phyloP scores from a whole-genome alignment of 768 basidiomycete genomes.

The Agaricus sinodeliciosus region DNA sequence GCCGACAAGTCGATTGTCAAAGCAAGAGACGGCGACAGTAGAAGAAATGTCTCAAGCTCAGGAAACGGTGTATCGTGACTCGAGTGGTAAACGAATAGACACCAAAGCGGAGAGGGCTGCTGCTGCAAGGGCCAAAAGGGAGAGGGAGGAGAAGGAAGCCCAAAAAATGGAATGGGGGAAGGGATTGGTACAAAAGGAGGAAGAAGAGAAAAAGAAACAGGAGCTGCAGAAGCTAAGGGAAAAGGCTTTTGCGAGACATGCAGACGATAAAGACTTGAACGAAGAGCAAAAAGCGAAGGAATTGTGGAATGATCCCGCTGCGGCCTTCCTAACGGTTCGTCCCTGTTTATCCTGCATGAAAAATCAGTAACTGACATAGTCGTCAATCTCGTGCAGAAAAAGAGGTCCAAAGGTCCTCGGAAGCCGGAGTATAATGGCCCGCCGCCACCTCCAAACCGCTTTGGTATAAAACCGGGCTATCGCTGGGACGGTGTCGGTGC shows the following conservation, averaged over 20 bases:
- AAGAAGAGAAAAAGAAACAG: constrained; percentile 56
- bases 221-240: constrained; percentile 65
- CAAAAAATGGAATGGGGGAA: constrained; percentile 98
- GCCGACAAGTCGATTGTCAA: constrained; percentile 31
- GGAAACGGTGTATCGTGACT: constrained; percentile 93
- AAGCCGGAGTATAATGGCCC: constrained; percentile 86
- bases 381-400: constrained; percentile 45
- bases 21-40: constrained; percentile 32
- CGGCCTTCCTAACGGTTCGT: constrained; percentile 83
- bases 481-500: constrained; percentile 98
- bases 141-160: constrained; percentile 80
- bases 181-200: constrained; percentile 84
- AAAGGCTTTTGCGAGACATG: constrained; percentile 68
- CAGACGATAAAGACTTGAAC: constrained; percentile 82
- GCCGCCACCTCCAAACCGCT: constrained; percentile 88
- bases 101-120: constrained; percentile 81
- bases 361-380: background rate
- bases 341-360: background rate
- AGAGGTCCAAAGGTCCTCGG: constrained; percentile 63
- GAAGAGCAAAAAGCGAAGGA: constrained; percentile 75
- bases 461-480: constrained; percentile 91
- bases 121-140: constrained; percentile 72
- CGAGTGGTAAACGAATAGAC: constrained; percentile 83
- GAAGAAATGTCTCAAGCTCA: constrained; percentile 60
- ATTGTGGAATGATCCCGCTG: constrained; percentile 97